phyloP scores from a whole-genome alignment of 2,329 filamentous ascomycete genomes.

The Mycosphaerella sp. region DNA sequence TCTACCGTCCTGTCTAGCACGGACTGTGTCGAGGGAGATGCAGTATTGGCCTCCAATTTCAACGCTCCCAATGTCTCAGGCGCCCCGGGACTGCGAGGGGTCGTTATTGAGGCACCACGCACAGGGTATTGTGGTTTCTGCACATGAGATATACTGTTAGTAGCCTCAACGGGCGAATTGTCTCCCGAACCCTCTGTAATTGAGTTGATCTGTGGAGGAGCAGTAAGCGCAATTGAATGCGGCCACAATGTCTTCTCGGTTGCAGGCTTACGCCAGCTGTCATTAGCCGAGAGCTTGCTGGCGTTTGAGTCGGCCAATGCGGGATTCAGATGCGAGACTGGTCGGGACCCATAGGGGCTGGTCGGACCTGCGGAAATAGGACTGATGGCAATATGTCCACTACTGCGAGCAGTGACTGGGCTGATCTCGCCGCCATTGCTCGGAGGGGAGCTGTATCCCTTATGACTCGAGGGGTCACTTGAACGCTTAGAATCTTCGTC shows the following conservation, averaged over 20 bases:
- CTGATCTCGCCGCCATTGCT: constrained; percentile 22
- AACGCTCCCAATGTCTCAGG: neutral
- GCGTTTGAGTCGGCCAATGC: constrained; percentile 6
- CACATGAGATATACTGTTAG: neutral
- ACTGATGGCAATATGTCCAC: constrained; percentile 9
- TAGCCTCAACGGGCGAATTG: constrained; percentile 14
- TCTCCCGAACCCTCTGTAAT: constrained; percentile 17
- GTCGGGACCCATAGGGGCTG: constrained; percentile 15
- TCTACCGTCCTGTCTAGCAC: constrained; percentile 9
- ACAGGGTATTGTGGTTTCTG: constrained; percentile 10
- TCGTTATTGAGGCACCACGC: constrained; percentile 9
- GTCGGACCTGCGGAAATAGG: constrained; percentile 16
- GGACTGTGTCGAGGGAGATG: constrained; percentile 1
- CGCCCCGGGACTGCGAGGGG: neutral
- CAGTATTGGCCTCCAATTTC: neutral
- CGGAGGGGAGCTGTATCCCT: constrained; percentile 14
- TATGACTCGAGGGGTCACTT: constrained; percentile 23
- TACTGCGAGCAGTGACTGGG: constrained; percentile 21
- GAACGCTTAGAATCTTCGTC: constrained; percentile 25
- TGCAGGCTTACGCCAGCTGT: neutral
- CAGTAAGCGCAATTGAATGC: constrained; percentile 14
- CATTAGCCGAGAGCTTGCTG: constrained; percentile 2
- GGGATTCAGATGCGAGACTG: constrained; percentile 17
- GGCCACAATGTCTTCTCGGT: constrained; percentile 11
- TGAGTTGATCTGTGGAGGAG: constrained; percentile 17